phyloP scores from a whole-genome alignment of 331 rosid genomes.

The Telfairia occidentalis region DNA sequence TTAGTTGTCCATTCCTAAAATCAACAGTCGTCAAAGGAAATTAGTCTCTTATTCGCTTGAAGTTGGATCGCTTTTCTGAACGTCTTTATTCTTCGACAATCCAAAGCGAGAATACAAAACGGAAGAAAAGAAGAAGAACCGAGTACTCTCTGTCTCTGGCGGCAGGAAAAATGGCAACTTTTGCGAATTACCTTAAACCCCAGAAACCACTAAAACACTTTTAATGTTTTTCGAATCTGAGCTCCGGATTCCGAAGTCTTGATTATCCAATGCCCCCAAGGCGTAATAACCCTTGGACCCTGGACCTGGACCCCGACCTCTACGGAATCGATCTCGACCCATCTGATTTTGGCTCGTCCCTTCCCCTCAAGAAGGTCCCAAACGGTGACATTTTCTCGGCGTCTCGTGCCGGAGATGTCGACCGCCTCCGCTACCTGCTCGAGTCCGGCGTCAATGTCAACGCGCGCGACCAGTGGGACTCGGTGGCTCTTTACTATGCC shows the following conservation, averaged over 20 bases:
- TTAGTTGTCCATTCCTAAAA: not conserved
- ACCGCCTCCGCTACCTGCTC: slow-evolving; percentile 60
- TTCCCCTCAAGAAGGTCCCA: slow-evolving; percentile 76
- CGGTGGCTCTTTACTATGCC: slow-evolving; percentile 84
- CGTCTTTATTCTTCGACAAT: not conserved
- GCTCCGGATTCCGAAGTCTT: not conserved
- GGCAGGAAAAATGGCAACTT: not conserved
- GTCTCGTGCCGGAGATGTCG: slow-evolving; percentile 83
- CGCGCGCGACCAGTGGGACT: slow-evolving; percentile 93
- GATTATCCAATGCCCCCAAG: slow-evolving; percentile 22
- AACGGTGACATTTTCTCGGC: slow-evolving; percentile 78
- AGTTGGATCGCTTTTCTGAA: not conserved
- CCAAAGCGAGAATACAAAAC: not conserved
- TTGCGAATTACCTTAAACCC: not conserved
- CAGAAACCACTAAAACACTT: not conserved
- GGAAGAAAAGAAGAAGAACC: not conserved
- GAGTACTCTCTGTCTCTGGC: not conserved
- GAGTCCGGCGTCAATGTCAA: slow-evolving; percentile 81
- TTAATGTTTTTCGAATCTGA: not conserved
- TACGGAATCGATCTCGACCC: slow-evolving; percentile 71
- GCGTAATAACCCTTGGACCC: slow-evolving; percentile 24
- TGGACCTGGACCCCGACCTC: slow-evolving; percentile 33
- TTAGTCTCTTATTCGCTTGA: not conserved
- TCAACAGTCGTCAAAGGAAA: not conserved
- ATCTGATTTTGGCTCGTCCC: slow-evolving; percentile 56